Percentiles rank a stretch among this genome's conserved stretches.
phyloP scores from a whole-genome alignment of 345 rosid genomes.

The Populus ilicifolia region DNA sequence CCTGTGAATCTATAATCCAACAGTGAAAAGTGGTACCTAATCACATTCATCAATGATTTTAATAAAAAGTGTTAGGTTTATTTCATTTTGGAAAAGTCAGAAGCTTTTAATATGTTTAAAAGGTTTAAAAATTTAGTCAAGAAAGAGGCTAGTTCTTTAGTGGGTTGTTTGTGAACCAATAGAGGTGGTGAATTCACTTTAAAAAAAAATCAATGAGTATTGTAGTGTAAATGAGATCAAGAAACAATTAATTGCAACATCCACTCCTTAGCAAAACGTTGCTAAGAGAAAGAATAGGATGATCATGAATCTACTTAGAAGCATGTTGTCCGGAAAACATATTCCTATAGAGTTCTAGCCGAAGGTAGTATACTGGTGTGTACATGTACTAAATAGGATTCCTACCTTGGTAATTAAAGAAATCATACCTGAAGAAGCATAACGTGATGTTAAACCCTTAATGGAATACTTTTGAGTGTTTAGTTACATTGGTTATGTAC shows the following conservation, averaged over 20 bases:
- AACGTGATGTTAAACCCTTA: not conserved
- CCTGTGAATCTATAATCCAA: not conserved
- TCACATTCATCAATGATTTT: not conserved
- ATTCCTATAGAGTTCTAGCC: not conserved
- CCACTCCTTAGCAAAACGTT: not conserved
- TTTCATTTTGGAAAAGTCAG: not conserved
- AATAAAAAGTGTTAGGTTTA: not conserved
- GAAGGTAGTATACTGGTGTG: not conserved
- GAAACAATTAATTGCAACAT: not conserved
- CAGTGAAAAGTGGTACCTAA: not conserved
- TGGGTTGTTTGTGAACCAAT: not conserved
- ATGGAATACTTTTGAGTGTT: not conserved
- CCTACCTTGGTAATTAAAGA: not conserved
- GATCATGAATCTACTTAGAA: not conserved
- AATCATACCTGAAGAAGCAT: not conserved
- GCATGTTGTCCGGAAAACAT: not conserved
- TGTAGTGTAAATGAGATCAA: not conserved
- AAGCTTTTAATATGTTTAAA: not conserved
- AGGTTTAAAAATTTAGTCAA: not conserved
- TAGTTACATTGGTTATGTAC: not conserved
- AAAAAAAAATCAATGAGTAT: not conserved
- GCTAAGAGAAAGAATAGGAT: not conserved
- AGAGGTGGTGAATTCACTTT: not conserved
- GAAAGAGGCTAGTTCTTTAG: not conserved
- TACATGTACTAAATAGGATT: not conserved